Percentiles rank a stretch among this genome's conserved stretches.
Evolutionary conservation across 2,329 filamentous ascomycete genomes (phyloP).

Genomic region (Elsinoe fawcettii): DNA sequence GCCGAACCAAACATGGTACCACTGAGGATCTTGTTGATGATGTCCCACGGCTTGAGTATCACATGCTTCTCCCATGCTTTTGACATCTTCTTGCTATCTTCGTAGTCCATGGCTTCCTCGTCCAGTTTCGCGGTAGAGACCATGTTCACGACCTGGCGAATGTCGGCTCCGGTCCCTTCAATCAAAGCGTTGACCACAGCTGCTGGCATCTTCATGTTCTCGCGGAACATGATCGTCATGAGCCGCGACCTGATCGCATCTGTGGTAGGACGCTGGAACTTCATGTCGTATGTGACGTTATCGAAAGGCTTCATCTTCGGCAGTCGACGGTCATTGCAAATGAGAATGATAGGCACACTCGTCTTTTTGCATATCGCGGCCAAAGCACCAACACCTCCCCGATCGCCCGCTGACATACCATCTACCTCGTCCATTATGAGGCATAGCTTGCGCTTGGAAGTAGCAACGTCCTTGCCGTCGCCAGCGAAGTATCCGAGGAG

Average conservation of each 20-base stretch:
- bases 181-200: constrained; percentile 87
- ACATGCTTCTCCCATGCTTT: constrained; percentile 99
- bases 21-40: constrained; percentile 83
- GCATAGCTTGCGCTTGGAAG: constrained; percentile 82
- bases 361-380: constrained; percentile 95
- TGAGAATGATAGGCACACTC: constrained; percentile 87
- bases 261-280: constrained; percentile 80
- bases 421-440: constrained; percentile 99
- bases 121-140: constrained; percentile 88
- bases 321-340: constrained; percentile 87
- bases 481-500: constrained; percentile 83
- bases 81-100: constrained; percentile 85
- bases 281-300: constrained; percentile 71
- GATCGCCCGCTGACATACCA: constrained; percentile 95
- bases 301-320: constrained; percentile 99
- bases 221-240: constrained; percentile 89
- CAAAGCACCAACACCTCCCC: constrained; percentile 88
- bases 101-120: constrained; percentile 68
- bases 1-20: constrained; percentile 76
- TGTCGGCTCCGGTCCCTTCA: constrained; percentile 90
- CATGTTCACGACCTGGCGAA: constrained; percentile 98
- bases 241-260: constrained; percentile 88
- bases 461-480: constrained; percentile 71
- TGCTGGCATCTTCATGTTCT: constrained; percentile 76
- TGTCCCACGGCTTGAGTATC: constrained; percentile 95